A percentile compares a stretch with the other conserved stretches of the same genome.
Conservation (phyloP, 177 flowering plant species). For the Vitis hybrid region DNA sequence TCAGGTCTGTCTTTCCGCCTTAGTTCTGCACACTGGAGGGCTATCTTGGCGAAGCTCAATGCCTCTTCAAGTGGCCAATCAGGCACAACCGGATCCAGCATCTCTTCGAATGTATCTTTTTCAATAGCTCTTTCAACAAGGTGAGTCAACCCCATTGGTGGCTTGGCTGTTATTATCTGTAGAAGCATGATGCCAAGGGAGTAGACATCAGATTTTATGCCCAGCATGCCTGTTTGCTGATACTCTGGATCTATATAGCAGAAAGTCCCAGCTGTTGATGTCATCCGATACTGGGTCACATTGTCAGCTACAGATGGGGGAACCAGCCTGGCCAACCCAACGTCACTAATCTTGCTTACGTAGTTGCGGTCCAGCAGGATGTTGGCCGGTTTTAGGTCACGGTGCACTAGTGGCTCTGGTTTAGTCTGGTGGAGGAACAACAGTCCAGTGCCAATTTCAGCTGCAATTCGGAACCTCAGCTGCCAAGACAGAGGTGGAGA, state of each 20-base stretch:
- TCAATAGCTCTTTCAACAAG: slow-evolving; percentile 32
- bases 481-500: slow-evolving; percentile 42
- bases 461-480: slow-evolving; percentile 37
- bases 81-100: slow-evolving; percentile 26
- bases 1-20: slow-evolving; percentile 42
- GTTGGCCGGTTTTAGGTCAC: slow-evolving; percentile 42
- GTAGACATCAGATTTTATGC: slow-evolving; percentile 37
- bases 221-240: slow-evolving; percentile 46
- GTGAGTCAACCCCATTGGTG: slow-evolving; percentile 39
- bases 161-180: slow-evolving; percentile 30
- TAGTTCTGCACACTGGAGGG: slow-evolving; percentile 33
- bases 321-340: slow-evolving; percentile 41
- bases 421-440: slow-evolving; percentile 41
- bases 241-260: slow-evolving; percentile 48
- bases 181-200: slow-evolving; percentile 46
- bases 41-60: slow-evolving; percentile 23
- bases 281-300: slow-evolving; percentile 48
- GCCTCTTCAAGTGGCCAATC: slow-evolving; percentile 43
- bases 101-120: slow-evolving; percentile 16
- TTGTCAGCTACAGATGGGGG: slow-evolving; percentile 39
- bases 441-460: slow-evolving; percentile 41
- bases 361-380: slow-evolving; percentile 41
- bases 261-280: slow-evolving; percentile 50
- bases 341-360: slow-evolving; percentile 42
- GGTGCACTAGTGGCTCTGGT: slow-evolving; percentile 46